Evolutionary conservation across 139 green algal genomes (phyloP).

Genomic region (Dunaliella primolecta): DNA sequence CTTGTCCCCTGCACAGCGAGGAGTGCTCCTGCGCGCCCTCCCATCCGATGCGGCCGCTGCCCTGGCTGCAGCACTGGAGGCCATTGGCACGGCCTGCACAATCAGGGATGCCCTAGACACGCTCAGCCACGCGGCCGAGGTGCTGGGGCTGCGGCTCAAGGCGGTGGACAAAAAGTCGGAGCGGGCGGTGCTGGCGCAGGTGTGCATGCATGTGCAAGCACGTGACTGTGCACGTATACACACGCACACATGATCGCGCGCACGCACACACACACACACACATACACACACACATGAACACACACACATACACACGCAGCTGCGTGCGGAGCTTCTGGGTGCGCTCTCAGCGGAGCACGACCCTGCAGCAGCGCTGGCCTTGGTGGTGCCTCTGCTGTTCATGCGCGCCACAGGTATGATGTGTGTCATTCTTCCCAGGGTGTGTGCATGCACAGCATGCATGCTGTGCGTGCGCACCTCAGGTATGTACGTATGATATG

Average conservation of each 20-base stretch:
- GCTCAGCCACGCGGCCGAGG: neutral
- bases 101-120: neutral
- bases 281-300: too few relatives aligned
- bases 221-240: too few relatives aligned
- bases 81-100: neutral
- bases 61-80: neutral
- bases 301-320: too few relatives aligned
- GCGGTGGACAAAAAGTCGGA: neutral
- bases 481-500: too few relatives aligned
- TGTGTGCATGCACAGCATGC: too few relatives aligned
- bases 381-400: constrained; percentile 67
- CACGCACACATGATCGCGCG: too few relatives aligned
- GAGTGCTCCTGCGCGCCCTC: neutral
- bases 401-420: constrained; percentile 32
- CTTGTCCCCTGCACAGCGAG: neutral
- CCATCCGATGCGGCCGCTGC: neutral
- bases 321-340: constrained; percentile 33
- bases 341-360: constrained; percentile 40
- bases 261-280: too few relatives aligned
- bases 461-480: too few relatives aligned
- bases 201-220: too few relatives aligned
- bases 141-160: neutral
- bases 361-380: constrained; percentile 56
- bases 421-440: too few relatives aligned
- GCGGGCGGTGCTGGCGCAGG: neutral